These are phyloP conservation scores for Bodo saltans DNA, from an alignment of 78 protist genomes.

Conservation along the genomic window DNA sequence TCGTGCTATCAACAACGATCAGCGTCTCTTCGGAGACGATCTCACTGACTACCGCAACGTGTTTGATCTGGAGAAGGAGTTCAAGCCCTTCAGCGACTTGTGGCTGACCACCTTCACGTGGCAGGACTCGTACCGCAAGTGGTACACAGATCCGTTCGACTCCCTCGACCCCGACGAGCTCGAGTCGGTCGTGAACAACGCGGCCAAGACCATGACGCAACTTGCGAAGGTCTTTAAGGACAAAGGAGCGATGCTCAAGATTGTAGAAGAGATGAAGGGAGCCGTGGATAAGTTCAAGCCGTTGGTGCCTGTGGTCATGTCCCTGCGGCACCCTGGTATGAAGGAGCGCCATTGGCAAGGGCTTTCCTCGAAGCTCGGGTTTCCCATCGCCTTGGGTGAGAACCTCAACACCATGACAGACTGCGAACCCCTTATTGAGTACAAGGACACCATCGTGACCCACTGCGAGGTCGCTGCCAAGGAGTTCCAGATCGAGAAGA, in stretches of 20 bases:
- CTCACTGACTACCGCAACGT: constrained; percentile 49
- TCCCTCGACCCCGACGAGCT: constrained; percentile 48
- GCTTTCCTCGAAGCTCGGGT: constrained; percentile 32
- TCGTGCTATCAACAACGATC: constrained; percentile 49
- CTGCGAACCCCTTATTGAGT: constrained; percentile 11
- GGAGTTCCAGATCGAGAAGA: constrained; percentile 69
- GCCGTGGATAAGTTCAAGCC: constrained; percentile 44
- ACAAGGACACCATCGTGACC: constrained; percentile 34
- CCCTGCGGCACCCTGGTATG: constrained; percentile 67
- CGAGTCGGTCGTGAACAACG: not conserved
- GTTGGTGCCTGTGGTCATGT: constrained; percentile 50
- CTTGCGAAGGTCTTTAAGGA: constrained; percentile 17
- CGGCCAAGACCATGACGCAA: constrained; percentile 11
- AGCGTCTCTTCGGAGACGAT: constrained; percentile 52
- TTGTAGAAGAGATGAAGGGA: constrained; percentile 35
- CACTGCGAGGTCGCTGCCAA: constrained; percentile 53
- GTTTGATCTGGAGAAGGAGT: constrained; percentile 31
- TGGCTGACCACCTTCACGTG: constrained; percentile 73
- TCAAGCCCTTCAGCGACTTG: constrained; percentile 63
- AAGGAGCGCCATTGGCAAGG: constrained; percentile 75
- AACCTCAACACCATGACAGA: not conserved
- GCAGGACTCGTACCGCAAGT: constrained; percentile 36
- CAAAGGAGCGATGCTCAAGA: not conserved
- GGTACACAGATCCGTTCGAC: constrained; percentile 50
- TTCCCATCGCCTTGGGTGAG: constrained; percentile 24